Evolutionary conservation across 2,329 filamentous ascomycete genomes (phyloP).

Genomic region (Aspergillus tubingensis): DNA sequence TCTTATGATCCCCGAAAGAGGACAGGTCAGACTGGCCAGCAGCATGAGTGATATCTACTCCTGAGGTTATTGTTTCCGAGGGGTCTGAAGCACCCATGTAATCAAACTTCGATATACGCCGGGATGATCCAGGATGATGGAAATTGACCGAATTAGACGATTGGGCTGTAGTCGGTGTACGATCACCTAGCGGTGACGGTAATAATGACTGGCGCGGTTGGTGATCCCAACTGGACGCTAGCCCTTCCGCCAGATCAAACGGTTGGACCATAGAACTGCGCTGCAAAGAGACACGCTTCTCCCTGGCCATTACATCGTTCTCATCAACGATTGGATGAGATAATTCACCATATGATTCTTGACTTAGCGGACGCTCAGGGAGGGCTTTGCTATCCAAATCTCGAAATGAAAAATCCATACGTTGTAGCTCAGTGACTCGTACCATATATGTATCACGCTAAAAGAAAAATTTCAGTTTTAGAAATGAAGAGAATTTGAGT

Average conservation of each 20-base stretch:
- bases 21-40: constrained; percentile 18
- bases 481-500: constrained; percentile 11
- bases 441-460: constrained; percentile 87
- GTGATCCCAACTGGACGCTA: constrained; percentile 35
- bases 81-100: neutral
- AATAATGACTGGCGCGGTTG: constrained; percentile 43
- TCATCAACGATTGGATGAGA: constrained; percentile 38
- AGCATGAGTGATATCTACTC: constrained; percentile 1
- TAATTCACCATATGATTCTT: constrained; percentile 52
- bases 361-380: constrained; percentile 68
- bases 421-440: constrained; percentile 82
- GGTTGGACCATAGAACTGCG: constrained; percentile 43
- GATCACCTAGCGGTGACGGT: constrained; percentile 36
- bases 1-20: constrained; percentile 24
- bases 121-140: constrained; percentile 24
- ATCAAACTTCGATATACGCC: neutral
- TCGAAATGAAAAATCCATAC: constrained; percentile 60
- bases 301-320: constrained; percentile 47
- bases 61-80: neutral
- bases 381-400: constrained; percentile 68
- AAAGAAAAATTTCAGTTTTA: constrained; percentile 15
- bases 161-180: constrained; percentile 20
- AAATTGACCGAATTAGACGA: constrained; percentile 38
- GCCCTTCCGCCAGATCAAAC: constrained; percentile 27
- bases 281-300: constrained; percentile 56